A percentile compares a stretch with the other conserved stretches of the same genome.
Evolutionary conservation across 257 asterid species (phyloP).

Genomic region (Penstemon newberryi): DNA sequence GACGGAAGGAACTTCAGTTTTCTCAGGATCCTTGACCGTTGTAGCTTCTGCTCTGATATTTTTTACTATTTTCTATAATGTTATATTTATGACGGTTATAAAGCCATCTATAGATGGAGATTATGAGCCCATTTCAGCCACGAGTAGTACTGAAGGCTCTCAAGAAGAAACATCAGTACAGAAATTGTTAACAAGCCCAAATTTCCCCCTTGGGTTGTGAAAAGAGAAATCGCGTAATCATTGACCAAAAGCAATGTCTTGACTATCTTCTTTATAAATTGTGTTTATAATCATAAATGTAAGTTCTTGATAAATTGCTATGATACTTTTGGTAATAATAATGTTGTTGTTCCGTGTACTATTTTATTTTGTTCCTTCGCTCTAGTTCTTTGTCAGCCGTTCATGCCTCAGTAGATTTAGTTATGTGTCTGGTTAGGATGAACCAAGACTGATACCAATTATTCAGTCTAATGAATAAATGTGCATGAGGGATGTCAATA

Average conservation of each 20-base stretch:
- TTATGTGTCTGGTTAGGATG: not conserved
- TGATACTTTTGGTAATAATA: not conserved
- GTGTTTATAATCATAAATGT: not conserved
- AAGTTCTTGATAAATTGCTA: not conserved
- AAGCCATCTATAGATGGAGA: slow-evolving; percentile 69
- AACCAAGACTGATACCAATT: not conserved
- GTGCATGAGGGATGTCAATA: not conserved
- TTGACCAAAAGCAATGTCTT: not conserved
- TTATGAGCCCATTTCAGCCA: slow-evolving; percentile 25
- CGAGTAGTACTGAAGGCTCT: not conserved
- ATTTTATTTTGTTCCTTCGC: not conserved
- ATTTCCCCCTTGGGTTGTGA: slow-evolving; percentile 19
- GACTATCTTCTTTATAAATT: not conserved
- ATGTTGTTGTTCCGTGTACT: too few species aligned
- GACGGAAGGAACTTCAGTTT: slow-evolving; percentile 31
- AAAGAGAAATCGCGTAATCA: not conserved
- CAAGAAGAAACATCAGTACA: not conserved
- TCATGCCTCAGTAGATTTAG: too few species aligned
- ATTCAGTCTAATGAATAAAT: not conserved
- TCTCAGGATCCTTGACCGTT: slow-evolving; percentile 44
- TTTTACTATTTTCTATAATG: slow-evolving; percentile 62
- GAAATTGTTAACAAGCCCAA: not conserved
- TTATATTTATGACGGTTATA: slow-evolving; percentile 57
- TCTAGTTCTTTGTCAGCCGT: not conserved
- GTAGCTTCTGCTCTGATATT: slow-evolving; percentile 44